Conservation (phyloP, 2,329 filamentous ascomycete genomes). For the Dryadomyces quercivorus region DNA sequence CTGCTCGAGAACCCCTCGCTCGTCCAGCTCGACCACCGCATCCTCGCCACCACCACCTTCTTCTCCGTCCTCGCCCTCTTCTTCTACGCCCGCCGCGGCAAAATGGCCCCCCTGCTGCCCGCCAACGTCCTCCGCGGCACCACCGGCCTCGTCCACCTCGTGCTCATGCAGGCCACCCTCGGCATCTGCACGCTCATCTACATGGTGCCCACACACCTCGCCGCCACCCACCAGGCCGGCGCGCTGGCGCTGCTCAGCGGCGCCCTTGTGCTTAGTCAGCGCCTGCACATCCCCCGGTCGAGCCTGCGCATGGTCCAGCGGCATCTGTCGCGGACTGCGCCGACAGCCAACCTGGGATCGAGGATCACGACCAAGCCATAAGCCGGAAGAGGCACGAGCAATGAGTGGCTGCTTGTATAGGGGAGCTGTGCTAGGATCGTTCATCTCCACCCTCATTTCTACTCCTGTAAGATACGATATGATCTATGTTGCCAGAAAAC, state of each 20-base stretch:
- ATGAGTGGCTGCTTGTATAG: background rate
- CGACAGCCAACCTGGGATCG: too few relatives aligned
- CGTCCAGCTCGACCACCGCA: constrained; percentile 91
- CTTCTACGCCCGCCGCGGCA: constrained; percentile 62
- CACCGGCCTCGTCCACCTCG: constrained; percentile 71
- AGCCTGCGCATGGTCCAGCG: constrained; percentile 48
- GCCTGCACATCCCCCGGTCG: constrained; percentile 60
- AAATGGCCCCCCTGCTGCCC: constrained; percentile 46
- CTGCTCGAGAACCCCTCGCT: constrained; percentile 93
- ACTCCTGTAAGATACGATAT: background rate
- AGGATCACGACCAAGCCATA: background rate
- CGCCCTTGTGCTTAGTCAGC: constrained; percentile 64
- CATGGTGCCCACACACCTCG: constrained; percentile 79
- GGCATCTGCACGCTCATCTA: constrained; percentile 89
- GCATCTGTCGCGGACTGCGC: constrained; percentile 19
- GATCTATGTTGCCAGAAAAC: too few relatives aligned
- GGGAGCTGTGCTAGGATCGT: background rate
- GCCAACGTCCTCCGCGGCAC: constrained; percentile 54
- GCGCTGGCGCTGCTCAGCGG: constrained; percentile 75
- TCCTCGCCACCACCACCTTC: constrained; percentile 83
- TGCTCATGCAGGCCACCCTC: constrained; percentile 67
- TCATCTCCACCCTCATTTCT: background rate
- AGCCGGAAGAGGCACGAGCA: background rate
- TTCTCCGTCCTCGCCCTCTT: constrained; percentile 67
- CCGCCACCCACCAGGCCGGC: constrained; percentile 86